A percentile compares a stretch with the other conserved stretches of the same genome.
Evolutionary conservation across 495 filamentous ascomycete species (phyloP).

Genomic region (Friedmanniomyces endolithicus): DNA sequence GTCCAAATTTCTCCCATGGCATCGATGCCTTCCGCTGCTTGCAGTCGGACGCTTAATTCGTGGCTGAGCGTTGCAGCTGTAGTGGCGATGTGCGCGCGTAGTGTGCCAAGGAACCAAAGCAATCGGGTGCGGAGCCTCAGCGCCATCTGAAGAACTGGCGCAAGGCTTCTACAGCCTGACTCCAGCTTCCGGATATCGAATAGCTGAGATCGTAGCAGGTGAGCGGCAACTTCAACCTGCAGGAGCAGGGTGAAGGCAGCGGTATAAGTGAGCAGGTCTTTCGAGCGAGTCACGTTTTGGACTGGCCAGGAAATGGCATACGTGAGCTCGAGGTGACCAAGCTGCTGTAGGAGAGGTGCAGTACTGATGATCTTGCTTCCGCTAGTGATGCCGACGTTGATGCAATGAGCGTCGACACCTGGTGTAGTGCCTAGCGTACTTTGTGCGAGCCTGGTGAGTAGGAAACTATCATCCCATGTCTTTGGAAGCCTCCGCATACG

Average conservation of each 20-base stretch:
- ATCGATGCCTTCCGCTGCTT: constrained; percentile 59
- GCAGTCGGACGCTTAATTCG: constrained; percentile 42
- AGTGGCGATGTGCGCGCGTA: constrained; percentile 64
- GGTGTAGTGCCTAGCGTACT: constrained; percentile 45
- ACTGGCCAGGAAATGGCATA: constrained; percentile 62
- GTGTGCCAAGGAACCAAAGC: constrained; percentile 62
- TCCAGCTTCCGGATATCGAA: constrained; percentile 11
- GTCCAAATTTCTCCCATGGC: constrained; percentile 63
- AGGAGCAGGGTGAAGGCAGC: constrained; percentile 60
- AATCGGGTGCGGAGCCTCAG: constrained; percentile 59
- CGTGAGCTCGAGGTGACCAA: constrained; percentile 7
- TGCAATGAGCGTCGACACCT: constrained; percentile 40
- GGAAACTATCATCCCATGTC: constrained; percentile 71
- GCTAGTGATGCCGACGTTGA: constrained; percentile 34
- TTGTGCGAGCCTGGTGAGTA: constrained; percentile 67
- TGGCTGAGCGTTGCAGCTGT: constrained; percentile 48
- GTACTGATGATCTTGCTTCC: not conserved
- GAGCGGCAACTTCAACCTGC: constrained; percentile 61
- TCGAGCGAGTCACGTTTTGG: constrained; percentile 61
- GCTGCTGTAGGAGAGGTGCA: constrained; percentile 8
- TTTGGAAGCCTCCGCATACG: constrained; percentile 54
- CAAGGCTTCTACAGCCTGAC: constrained; percentile 15
- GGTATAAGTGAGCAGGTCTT: constrained; percentile 52
- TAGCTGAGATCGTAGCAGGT: constrained; percentile 48
- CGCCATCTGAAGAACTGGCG: constrained; percentile 23